Evolutionary conservation across 2,329 filamentous ascomycete species (phyloP), one percentile per base, ranked within the genome.

Genomic region (Xylariaceae sp.): DNA sequence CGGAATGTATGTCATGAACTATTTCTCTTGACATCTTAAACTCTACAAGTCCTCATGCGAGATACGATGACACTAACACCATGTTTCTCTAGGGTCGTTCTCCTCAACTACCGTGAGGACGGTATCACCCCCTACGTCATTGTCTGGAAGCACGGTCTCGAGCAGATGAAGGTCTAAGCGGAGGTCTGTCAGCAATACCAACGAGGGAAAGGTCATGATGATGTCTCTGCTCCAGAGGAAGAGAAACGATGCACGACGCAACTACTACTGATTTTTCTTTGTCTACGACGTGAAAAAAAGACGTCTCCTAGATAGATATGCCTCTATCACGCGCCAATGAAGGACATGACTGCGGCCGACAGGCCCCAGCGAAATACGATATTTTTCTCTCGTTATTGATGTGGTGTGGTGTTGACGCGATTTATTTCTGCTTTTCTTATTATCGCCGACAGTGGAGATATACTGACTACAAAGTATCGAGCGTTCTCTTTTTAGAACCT

Each of bases 81-180:
- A n/a, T 31, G 5, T 48, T 44, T 54, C 56, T 28, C 12, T 59
- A 92, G 89, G 85, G 80, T 96, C 66, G 80, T 92, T 61, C 89
- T 97, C 63, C 88, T 97, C 71, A 95, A 97, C 83, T 99, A 96
- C 84, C 93, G 94, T 67, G 92, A 96, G 73, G 94, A 97, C 67
- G 94, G 94, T 73, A 74, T 87, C 63, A 97, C 93, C 50, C 94
- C 94, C 55, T 99, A 82, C 71, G 80, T 96, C 66, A 88, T 84
- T 63, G 77, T 95, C 78, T 97, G 92, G 93, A 97, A 97, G 85
- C 88, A 97, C 78, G 94, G 93, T 69, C 76, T 97, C 60, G 79
- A 77, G 65, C 87, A 88, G 79, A 85, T 84, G 81, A 97, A 99
- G 89, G 91, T 97, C 65, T 99, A 93, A 80, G 53, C 18, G 11